Base-by-base conservation (phyloP, 192 early-diverging fungal species). In the Coemansia sp. region DNA sequence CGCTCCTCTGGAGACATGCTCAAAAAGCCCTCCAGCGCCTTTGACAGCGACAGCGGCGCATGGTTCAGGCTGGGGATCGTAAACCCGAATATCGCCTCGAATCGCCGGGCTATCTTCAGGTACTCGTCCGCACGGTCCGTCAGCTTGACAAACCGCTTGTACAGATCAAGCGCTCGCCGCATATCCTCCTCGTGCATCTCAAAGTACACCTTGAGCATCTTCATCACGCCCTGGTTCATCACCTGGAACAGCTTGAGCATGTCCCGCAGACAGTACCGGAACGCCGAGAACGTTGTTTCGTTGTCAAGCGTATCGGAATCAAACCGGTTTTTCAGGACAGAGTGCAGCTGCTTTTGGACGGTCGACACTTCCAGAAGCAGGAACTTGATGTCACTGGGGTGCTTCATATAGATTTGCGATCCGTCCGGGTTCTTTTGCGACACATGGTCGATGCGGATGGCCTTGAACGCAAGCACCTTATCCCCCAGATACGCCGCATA, bases 121-220 rank as follows among this genome's bases (percentile, higher is more conserved):
- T 81, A 84, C 56, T 84, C 83, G 29, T 73, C 74, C 0, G 79
- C 73, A 15, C 83, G 71, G 50, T 84, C 83, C 0, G 83, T 81
- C 14, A 84, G 69, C 67, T 78, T 84, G 58, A 81, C 75, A 71
- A 84, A 84, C 5, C 83, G 71, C 63, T 84, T 84, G 41, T 84
- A 84, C 25, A 84, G 66, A 66, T 84, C 83, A 46, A 84, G 65
- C 0, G 75, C 69, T 20, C 83, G 71, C 38, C 73, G 68, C 83
- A 84, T 84, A 33, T 84, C 83, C 17, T 72, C 75, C 22, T 81
- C 68, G 2, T 42, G 54, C 68, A 84, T 75, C 22, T 76, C 74
- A 71, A 84, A 84, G 41, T 84, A 84, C n/a, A 70, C 72, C 64
- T 81, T 82, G 67, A 85, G 83, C 76, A 85, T 82, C 60, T 82